Evolutionary conservation across 73 alveolate species (phyloP), one percentile per base, ranked within the genome.

Genomic region (Paramecium pentaurelia): DNA sequence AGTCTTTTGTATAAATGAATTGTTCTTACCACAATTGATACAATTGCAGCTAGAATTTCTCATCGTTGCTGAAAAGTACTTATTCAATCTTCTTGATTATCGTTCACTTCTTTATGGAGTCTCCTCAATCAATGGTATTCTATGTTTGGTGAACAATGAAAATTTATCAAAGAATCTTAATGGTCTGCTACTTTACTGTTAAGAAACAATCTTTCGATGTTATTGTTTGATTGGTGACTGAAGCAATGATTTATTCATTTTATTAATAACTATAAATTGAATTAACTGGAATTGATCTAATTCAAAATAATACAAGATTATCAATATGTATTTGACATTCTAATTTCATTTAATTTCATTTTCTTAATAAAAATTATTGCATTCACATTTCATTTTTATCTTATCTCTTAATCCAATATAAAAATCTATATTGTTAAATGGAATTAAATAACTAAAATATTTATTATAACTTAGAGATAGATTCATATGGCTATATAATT

Each of bases 41-140:
- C 87, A 73, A 73, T 73, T 25, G 38, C 87, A 73, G 47, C 87
- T 73, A 40, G 60, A 30, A 37, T 18, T 16, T 12, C 30, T 40
- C 34, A 73, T 40, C n/a, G 30, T 73, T 9, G 34, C 18, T 12
- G 58, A 12, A 38, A 36, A 73, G 28, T 73, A 73, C 34, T 73
- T 20, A 37, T 73, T 32, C 27, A 37, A 73, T 73, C 58, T 40
- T 37, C 87, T 32, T 73, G 87, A 37, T 37, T 30, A 25, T 73
- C 87, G 40, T n/a, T 73, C 58, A 73, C 87, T 73, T 36, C 1
- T 5, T 73, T 73, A 73, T 14, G 87, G 87, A 14, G 87, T 32
- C 47, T 73, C 87, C 37, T 34, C 37, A 10, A 22, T 10, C 1
- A 73, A 4, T 37, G 87, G 87, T 36, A 73, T 73, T 16, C 84